Evolutionary conservation across 2,329 filamentous ascomycete species (phyloP).

Genomic region (Simplicillium aogashimaense): DNA sequence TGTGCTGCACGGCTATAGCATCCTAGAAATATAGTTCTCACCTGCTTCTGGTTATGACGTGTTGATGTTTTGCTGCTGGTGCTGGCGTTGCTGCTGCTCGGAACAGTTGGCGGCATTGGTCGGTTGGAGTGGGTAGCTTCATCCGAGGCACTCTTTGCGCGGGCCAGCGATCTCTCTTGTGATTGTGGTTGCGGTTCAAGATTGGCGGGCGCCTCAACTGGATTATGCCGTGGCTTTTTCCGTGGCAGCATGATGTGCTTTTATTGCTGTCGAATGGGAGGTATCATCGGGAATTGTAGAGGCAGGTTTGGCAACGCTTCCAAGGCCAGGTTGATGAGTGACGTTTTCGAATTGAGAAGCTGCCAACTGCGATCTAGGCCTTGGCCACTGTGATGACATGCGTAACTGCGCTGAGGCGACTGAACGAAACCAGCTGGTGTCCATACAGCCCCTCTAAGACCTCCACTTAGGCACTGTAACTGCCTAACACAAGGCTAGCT

Average conservation of each 20-base stretch:
- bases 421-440: too few species aligned
- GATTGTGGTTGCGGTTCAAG: constrained; percentile 7
- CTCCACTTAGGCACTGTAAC: too few species aligned
- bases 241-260: constrained; percentile 19
- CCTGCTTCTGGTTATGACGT: constrained; percentile 8
- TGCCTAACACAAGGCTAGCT: too few species aligned
- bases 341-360: too few species aligned
- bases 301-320: too few species aligned
- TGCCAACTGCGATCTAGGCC: too few species aligned
- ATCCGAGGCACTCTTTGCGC: constrained; percentile 9
- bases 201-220: constrained; percentile 11
- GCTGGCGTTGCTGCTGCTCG: constrained; percentile 4
- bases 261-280: not conserved
- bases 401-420: too few species aligned
- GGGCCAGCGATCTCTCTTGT: constrained; percentile 6
- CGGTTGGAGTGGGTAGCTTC: constrained; percentile 1
- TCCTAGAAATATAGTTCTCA: not conserved
- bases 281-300: too few species aligned
- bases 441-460: too few species aligned
- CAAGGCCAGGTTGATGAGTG: too few species aligned
- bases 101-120: constrained; percentile 4
- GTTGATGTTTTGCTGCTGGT: constrained; percentile 6
- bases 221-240: constrained; percentile 21
- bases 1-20: not conserved
- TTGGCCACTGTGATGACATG: too few species aligned